Percentiles rank a stretch among this genome's conserved stretches.
Conservation (phyloP, 176 grass and related monocot species). For the Eragrostis nindensis region DNA sequence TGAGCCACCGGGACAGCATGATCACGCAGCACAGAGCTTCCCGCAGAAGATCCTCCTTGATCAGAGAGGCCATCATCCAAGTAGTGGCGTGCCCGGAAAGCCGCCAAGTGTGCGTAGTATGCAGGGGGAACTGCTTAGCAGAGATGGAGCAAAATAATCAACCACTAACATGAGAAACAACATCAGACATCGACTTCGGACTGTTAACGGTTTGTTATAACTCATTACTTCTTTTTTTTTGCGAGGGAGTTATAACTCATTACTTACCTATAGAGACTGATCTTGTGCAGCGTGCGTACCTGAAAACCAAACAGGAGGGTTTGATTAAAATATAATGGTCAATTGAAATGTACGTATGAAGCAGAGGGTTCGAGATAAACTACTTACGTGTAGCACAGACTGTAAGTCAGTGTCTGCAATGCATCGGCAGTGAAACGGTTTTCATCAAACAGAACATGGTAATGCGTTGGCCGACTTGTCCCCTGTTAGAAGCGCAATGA, state of each 20-base stretch:
- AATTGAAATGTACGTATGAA: neutral
- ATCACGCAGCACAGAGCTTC: neutral
- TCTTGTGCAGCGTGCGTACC: conserved; percentile 82
- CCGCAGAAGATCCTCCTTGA: conserved; percentile 20
- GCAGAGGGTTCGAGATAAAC: neutral
- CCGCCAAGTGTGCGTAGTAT: conserved; percentile 79
- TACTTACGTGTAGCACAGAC: conserved; percentile 74
- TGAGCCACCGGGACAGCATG: conserved; percentile 9
- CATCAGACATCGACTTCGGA: neutral
- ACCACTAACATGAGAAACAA: too few species aligned
- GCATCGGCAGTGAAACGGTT: conserved; percentile 72
- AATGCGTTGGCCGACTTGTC: conserved; percentile 81
- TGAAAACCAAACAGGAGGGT: neutral
- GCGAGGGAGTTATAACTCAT: neutral
- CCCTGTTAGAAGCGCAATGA: conserved; percentile 46
- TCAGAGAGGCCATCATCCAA: conserved; percentile 51
- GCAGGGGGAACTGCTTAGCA: conserved; percentile 67
- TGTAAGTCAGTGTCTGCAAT: conserved; percentile 78
- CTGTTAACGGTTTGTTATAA: neutral
- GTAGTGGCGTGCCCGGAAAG: conserved; percentile 73
- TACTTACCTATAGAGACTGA: conserved; percentile 79
- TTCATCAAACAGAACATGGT: conserved; percentile 82
- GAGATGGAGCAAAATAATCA: neutral
- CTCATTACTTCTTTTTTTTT: neutral
- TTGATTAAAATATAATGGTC: neutral